Evolutionary conservation across 257 asterid genomes (phyloP), one percentile per base, ranked within the genome.

Genomic region (Plantago elongata): DNA sequence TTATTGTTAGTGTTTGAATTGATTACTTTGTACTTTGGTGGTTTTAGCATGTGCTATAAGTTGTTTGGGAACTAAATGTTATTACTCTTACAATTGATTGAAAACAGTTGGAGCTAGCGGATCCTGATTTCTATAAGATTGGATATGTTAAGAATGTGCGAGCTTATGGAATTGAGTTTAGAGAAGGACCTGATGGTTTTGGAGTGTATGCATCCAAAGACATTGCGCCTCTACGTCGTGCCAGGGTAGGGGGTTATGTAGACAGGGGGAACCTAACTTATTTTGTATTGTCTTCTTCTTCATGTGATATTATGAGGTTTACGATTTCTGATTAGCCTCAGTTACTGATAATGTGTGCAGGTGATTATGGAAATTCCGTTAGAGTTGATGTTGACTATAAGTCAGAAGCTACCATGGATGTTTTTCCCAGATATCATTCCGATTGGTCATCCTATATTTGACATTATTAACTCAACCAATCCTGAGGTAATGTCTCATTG

Each of bases 381-480:
- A 66, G 99, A 92, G 78, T 73, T 92, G 81, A 92, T 92, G 99
- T 76, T 92, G 74, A 86, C 99, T 15, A 85, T 92, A 51, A 92
- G 96, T 73, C 83, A 86, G 71, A 89, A 83, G 83, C 85, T 82
- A 62, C 99, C 99, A 6, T 92, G 99, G 97, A 92, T 92, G 97
- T 92, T 92, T 77, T 92, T 89, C 70, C 99, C 99, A 1, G 97
- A 92, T 77, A 87, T 80, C 70, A 75, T 92, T 72, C 99, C 99
- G 15, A 43, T 89, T 7, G 99, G 97, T 57, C 97, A 92, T 80
- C 99, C 99, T 69, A 84, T 92, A 70, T 92, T 89, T 64, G 95
- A 89, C 81, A 84, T 92, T 64, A 89, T 89, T 65, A 89, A 92
- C 79, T 92, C 99, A 63, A 89, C 97, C 71, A 74, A 92, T 79